phyloP scores from a whole-genome alignment of 1,284 basidiomycete species.

The Papiliotrema terrestris region DNA sequence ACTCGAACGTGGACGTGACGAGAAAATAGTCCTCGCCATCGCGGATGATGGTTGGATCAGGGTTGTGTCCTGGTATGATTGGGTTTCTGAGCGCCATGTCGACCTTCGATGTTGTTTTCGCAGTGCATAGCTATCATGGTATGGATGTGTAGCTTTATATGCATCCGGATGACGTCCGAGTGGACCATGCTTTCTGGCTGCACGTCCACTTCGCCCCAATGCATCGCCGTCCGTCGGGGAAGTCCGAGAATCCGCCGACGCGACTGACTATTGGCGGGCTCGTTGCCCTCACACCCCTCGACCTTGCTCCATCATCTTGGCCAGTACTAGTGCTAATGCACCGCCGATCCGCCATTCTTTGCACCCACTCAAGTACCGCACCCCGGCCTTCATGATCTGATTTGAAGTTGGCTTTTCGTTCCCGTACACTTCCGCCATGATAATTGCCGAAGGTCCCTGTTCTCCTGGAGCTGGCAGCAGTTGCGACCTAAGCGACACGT shows the following conservation, averaged over 20 bases:
- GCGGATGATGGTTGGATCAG: conserved; percentile 25
- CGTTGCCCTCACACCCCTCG: no score
- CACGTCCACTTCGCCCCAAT: no score
- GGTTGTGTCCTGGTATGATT: conserved; percentile 32
- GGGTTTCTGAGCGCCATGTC: conserved; percentile 14
- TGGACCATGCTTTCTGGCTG: no score
- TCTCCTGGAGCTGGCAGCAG: no score
- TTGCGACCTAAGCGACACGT: neutral
- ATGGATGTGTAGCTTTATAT: neutral
- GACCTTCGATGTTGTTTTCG: neutral
- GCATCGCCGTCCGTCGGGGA: no score
- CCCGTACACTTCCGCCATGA: neutral
- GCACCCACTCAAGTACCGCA: conserved; percentile 17
- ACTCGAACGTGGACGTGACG: conserved; percentile 26
- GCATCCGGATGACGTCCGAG: neutral
- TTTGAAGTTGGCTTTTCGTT: neutral
- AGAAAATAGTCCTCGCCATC: conserved; percentile 28
- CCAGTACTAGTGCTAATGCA: conserved; percentile 19
- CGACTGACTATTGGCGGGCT: no score
- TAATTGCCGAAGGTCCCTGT: no score
- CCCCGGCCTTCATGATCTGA: conserved; percentile 4
- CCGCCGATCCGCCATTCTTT: conserved; percentile 22
- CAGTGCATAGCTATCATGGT: no score
- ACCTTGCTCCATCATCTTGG: conserved; percentile 13
- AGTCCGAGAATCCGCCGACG: no score